phyloP scores from a whole-genome alignment of 331 rosid species.

The Pyrus hybrid region DNA sequence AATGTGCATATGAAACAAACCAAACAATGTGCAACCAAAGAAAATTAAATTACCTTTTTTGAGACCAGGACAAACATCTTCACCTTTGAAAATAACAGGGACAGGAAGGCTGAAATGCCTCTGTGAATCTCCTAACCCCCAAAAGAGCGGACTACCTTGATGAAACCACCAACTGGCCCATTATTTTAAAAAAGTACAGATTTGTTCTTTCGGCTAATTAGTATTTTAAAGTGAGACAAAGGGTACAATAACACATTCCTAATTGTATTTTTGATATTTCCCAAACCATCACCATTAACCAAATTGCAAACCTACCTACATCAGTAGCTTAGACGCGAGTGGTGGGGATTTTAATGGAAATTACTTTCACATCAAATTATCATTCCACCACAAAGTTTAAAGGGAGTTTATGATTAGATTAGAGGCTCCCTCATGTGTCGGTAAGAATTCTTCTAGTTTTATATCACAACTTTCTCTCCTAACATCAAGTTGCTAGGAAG shows the following conservation, averaged over 20 bases:
- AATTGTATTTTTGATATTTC: not conserved
- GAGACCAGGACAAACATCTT: slow-evolving; percentile 69
- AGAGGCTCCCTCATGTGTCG: slow-evolving; percentile 49
- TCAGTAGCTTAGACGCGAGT: not conserved
- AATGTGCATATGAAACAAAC: not conserved
- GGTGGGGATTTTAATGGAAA: not conserved
- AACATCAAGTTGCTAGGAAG: slow-evolving; percentile 26
- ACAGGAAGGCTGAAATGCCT: not conserved
- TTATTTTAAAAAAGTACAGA: no score
- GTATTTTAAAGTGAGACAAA: not conserved
- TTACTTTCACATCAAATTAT: not conserved
- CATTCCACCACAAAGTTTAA: not conserved
- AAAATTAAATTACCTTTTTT: slow-evolving; percentile 50
- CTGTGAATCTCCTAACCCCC: no score
- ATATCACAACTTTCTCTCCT: not conserved
- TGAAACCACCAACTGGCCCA: no score
- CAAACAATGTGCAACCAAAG: not conserved
- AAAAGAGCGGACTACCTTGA: no score
- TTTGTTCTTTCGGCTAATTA: slow-evolving; percentile 10
- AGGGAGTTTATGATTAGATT: slow-evolving; percentile 20
- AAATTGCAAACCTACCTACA: not conserved
- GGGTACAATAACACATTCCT: not conserved
- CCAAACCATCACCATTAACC: not conserved
- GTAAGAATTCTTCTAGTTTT: not conserved
- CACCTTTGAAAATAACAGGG: slow-evolving; percentile 77